Base-by-base conservation (phyloP, 2,329 filamentous ascomycete species). In the Coniella lustricola region DNA sequence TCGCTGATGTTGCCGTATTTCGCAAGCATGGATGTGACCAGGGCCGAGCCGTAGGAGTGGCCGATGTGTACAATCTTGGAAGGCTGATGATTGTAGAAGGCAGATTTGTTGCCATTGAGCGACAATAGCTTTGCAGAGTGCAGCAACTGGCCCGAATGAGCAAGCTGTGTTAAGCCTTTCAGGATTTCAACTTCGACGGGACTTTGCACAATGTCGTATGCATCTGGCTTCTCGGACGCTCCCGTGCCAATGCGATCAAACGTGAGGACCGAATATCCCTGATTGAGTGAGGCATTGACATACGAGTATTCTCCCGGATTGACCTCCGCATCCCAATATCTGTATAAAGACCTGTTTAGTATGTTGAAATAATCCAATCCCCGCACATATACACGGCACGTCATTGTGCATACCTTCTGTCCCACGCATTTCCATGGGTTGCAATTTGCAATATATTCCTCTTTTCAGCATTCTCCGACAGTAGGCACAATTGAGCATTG, bases 341-440 rank as follows among this genome's bases (percentile, higher is more conserved):
- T 61, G 34, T 16, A 16, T 18, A 12, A 20, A 12, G 3, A 7
- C 14, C n/a, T 7, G 18, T 3, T 3, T n/a, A n/a, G n/a, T n/a
- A n/a, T n/a, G n/a, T 16, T 16, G n/a, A n/a, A 4, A 16, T 18
- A 17, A 9, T 36, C 18, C 18, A 4, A 17, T n/a, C 18, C n/a
- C 34, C 18, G 14, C 18, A 17, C 1, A 8, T 14, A 38, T 13
- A 20, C 9, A 18, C 17, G 35, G 16, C 18, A 18, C 9, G 17
- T 3, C 7, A 21, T 3, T 25, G 3, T 33, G 21, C 22, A 20
- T 84, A 85, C 38, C 69, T 75, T 42, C 60, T 60, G 46, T 67
- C 64, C 49, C 69, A 69, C 20, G 66, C 69, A 20, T 69, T 54
- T 3, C 69, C 68, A 43, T 70, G 68, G 3, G 70, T 72, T 44